Evolutionary conservation across 139 green algal species (phyloP).

Genomic region (Penium margaritaceum): DNA sequence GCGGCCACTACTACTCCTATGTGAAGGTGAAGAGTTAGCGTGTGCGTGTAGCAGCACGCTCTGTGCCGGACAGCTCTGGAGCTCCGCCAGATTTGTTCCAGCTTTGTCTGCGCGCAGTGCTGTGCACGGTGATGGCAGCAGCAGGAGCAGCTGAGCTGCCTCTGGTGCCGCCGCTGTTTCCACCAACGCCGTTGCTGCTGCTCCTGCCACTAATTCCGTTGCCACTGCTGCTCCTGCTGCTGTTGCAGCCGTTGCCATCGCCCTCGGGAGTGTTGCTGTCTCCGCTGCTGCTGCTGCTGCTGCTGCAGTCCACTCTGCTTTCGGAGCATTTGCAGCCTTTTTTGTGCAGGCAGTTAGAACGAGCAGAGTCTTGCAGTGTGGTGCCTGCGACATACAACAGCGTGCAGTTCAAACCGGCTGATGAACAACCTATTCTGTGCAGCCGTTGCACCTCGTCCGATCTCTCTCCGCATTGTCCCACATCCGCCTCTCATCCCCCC

Average conservation of each 20-base stretch:
- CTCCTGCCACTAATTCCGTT: neutral
- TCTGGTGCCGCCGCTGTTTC: neutral
- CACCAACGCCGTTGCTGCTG: neutral
- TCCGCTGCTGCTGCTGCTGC: too few relatives aligned
- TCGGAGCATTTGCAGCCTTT: too few relatives aligned
- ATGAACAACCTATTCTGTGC: neutral
- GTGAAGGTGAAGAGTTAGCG: conserved; percentile 52
- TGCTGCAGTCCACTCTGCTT: too few relatives aligned
- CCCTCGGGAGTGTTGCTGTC: too few relatives aligned
- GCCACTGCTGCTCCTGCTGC: neutral
- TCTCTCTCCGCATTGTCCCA: neutral
- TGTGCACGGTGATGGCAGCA: neutral
- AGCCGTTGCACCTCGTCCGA: neutral
- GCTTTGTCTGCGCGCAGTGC: neutral
- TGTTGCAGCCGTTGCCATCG: neutral
- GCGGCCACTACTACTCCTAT: conserved; percentile 81
- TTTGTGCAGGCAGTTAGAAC: too few relatives aligned
- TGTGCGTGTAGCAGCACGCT: conserved; percentile 8
- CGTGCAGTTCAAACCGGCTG: too few relatives aligned
- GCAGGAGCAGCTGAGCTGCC: neutral
- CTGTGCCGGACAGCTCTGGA: neutral
- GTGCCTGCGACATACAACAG: too few relatives aligned
- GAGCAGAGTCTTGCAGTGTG: too few relatives aligned
- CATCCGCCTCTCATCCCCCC: neutral
- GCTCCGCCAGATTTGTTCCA: neutral